Conservation (phyloP, 2,329 filamentous ascomycete species). For the Lachnellula willkommii region DNA sequence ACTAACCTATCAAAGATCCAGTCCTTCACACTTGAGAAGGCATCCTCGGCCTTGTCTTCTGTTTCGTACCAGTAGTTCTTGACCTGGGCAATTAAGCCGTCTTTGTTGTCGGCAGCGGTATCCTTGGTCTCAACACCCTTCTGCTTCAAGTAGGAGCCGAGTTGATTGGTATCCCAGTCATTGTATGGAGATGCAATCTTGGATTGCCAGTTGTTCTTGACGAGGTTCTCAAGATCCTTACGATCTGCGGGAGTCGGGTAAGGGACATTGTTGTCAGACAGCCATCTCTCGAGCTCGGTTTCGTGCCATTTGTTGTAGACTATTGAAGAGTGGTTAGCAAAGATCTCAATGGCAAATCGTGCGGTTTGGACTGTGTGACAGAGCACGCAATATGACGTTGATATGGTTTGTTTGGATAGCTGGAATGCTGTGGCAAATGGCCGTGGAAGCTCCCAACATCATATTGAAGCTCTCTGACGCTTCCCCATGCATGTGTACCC, state of each 20-base stretch:
- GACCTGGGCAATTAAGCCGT: slow-evolving; percentile 63
- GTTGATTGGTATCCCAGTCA: slow-evolving; percentile 66
- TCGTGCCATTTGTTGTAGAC: slow-evolving; percentile 99
- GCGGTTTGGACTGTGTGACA: neutral
- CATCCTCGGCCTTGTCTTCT: slow-evolving; percentile 67
- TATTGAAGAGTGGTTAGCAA: slow-evolving; percentile 38
- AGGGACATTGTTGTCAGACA: slow-evolving; percentile 84
- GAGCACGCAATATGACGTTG: neutral
- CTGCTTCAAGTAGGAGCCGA: slow-evolving; percentile 60
- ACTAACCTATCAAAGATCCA: slow-evolving; percentile 82
- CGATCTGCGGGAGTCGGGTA: slow-evolving; percentile 88
- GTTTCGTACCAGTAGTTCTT: slow-evolving; percentile 72
- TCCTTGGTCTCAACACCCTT: slow-evolving; percentile 68
- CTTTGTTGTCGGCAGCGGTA: slow-evolving; percentile 61
- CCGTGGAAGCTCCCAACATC: neutral
- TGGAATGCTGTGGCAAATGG: neutral
- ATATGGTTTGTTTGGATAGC: neutral
- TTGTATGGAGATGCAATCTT: slow-evolving; percentile 71
- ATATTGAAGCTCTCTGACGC: slow-evolving; percentile 7
- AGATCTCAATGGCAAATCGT: neutral
- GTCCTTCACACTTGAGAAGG: slow-evolving; percentile 68
- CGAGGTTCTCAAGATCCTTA: slow-evolving; percentile 87
- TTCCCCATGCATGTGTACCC: neutral
- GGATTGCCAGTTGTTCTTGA: slow-evolving; percentile 82
- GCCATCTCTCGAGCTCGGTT: slow-evolving; percentile 94